Percentiles rank a stretch among this genome's conserved stretches.
These are phyloP conservation scores for Geopyxis carbonaria DNA, from an alignment of 495 filamentous ascomycete genomes.

Conservation along the genomic window DNA sequence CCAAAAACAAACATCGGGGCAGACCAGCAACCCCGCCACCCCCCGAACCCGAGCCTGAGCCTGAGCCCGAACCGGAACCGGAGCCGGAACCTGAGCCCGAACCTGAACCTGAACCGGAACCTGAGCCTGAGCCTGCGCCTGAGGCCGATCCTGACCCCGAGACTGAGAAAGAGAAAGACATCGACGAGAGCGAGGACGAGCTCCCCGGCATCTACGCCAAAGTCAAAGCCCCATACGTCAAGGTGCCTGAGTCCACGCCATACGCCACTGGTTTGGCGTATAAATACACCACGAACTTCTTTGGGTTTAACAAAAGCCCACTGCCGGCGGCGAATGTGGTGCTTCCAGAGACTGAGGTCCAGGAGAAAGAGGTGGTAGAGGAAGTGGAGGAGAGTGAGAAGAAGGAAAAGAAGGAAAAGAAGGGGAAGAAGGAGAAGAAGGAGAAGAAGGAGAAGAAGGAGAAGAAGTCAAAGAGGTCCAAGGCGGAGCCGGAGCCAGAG, in stretches of 20 bases:
- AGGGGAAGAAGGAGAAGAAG: neutral
- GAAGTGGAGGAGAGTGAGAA: neutral
- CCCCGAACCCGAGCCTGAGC: neutral
- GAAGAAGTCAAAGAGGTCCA: neutral
- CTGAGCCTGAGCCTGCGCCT: neutral
- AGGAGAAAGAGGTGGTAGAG: neutral
- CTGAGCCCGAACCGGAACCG: neutral
- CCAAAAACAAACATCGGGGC: neutral
- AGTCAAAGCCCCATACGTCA: conserved; percentile 9
- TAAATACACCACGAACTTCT: neutral
- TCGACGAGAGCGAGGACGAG: conserved; percentile 9
- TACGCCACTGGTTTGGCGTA: neutral
- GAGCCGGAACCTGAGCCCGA: neutral
- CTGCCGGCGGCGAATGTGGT: neutral
- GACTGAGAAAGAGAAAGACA: conserved; percentile 3
- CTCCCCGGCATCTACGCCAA: conserved; percentile 12
- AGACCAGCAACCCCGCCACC: neutral
- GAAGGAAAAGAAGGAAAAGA: neutral
- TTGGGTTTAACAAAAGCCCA: neutral
- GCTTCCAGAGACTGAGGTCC: neutral
- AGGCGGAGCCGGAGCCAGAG: neutral
- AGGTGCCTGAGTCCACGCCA: conserved; percentile 12
- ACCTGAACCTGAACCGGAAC: neutral
- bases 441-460: conserved; percentile 4
- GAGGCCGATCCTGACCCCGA: neutral